phyloP scores from a whole-genome alignment of 192 early-diverging fungal genomes.

The Backusella parvicylindrica region DNA sequence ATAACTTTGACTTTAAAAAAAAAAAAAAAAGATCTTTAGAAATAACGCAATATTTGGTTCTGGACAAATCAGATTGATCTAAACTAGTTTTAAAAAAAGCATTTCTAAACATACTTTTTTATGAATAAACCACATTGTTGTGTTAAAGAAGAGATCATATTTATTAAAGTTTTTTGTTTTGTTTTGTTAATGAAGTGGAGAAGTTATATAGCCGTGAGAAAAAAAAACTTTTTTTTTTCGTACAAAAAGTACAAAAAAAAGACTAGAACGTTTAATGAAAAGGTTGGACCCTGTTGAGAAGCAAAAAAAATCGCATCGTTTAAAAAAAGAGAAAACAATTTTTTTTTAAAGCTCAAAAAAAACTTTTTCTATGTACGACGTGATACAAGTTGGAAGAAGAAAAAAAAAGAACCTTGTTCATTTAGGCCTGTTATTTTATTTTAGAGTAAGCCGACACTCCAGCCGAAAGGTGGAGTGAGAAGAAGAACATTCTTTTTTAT shows the following conservation, averaged over 20 bases:
- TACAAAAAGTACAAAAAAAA: not conserved
- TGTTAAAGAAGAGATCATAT: not conserved
- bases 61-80: not conserved
- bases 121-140: not conserved
- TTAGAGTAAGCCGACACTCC: not conserved
- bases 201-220: not conserved
- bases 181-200: not conserved
- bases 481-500: not conserved
- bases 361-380: not conserved
- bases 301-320: not conserved
- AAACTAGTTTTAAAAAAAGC: not conserved
- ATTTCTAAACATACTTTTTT: not conserved
- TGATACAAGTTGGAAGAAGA: not conserved
- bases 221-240: not conserved
- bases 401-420: not conserved
- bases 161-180: not conserved
- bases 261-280: not conserved
- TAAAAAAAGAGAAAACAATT: not conserved
- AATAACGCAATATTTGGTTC: not conserved
- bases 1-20: constrained; percentile 3
- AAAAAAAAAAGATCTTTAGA: not conserved
- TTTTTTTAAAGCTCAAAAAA: not conserved
- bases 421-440: not conserved
- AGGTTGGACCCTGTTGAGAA: not conserved
- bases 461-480: not conserved